phyloP scores from a whole-genome alignment of 2,329 filamentous ascomycete genomes.

The Aspergillus sojae region DNA sequence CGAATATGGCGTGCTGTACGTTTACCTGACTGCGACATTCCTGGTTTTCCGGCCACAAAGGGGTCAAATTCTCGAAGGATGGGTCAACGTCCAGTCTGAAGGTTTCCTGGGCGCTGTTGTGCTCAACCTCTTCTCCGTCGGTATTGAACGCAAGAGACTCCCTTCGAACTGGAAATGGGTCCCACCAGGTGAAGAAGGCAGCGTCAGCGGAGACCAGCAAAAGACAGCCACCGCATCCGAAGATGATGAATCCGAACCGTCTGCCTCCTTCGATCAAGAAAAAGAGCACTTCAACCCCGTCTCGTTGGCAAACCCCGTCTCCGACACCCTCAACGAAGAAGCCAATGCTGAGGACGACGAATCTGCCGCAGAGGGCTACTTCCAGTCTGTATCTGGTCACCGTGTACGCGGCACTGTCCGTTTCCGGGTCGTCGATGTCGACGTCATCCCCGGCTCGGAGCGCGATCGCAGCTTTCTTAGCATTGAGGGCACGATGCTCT shows the following conservation, averaged over 20 bases:
- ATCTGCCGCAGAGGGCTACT: slow-evolving; percentile 66
- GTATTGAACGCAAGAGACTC: slow-evolving; percentile 74
- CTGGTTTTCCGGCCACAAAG: slow-evolving; percentile 77
- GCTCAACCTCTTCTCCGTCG: slow-evolving; percentile 90
- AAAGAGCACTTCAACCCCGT: slow-evolving; percentile 46
- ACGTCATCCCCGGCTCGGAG: slow-evolving; percentile 69
- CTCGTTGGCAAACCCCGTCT: slow-evolving; percentile 33
- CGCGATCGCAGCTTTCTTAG: slow-evolving; percentile 76
- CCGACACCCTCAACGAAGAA: slow-evolving; percentile 25
- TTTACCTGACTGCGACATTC: slow-evolving; percentile 87
- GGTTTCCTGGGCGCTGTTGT: slow-evolving; percentile 87
- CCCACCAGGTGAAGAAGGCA: slow-evolving; percentile 52
- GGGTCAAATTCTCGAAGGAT: slow-evolving; percentile 76
- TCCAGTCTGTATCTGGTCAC: slow-evolving; percentile 70
- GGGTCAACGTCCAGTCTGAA: slow-evolving; percentile 82
- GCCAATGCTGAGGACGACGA: slow-evolving; percentile 53
- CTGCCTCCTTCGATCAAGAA: slow-evolving; percentile 35
- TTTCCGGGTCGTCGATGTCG: slow-evolving; percentile 83
- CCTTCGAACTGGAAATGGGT: slow-evolving; percentile 82
- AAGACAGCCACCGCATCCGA: slow-evolving; percentile 24
- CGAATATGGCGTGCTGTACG: slow-evolving; percentile 84
- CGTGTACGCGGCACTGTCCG: slow-evolving; percentile 70
- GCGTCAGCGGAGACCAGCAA: slow-evolving; percentile 13
- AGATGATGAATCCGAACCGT: slow-evolving; percentile 31
- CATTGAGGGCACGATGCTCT: slow-evolving; percentile 84